A percentile compares a stretch with the other conserved stretches of the same genome.
Evolutionary conservation across 768 basidiomycete genomes (phyloP).

Genomic region (Boletus edulis): DNA sequence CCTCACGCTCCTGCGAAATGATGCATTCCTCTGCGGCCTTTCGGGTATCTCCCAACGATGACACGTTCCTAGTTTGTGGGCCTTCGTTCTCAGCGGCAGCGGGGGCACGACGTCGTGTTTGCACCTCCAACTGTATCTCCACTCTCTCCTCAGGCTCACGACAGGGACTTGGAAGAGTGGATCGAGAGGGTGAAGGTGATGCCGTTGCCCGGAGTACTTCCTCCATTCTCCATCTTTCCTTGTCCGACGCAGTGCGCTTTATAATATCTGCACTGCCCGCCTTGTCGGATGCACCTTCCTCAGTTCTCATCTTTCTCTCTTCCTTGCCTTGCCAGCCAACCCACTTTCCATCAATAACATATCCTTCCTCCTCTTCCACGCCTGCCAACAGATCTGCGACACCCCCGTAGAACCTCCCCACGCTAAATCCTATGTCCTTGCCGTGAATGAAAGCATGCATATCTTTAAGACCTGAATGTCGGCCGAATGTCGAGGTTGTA

Average conservation of each 20-base stretch:
- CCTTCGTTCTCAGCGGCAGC: background rate
- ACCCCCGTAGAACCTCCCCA: constrained; percentile 87
- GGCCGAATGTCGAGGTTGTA: background rate
- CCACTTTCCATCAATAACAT: constrained; percentile 23
- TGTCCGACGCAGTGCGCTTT: constrained; percentile 18
- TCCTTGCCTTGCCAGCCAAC: constrained; percentile 17
- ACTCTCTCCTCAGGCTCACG: constrained; percentile 4
- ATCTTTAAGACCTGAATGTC: constrained; percentile 52
- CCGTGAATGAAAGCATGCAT: constrained; percentile 89
- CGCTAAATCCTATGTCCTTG: constrained; percentile 86
- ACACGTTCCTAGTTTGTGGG: background rate
- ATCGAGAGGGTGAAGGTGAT: constrained; percentile 1
- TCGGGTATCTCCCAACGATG: background rate
- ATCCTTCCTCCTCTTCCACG: constrained; percentile 62
- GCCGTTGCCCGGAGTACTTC: constrained; percentile 20
- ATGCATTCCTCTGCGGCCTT: background rate
- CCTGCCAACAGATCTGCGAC: constrained; percentile 76
- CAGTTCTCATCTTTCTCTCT: constrained; percentile 12
- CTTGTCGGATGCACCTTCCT: background rate
- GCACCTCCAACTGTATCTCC: background rate
- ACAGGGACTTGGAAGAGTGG: background rate
- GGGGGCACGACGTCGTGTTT: background rate
- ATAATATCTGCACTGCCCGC: background rate
- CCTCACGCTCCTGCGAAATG: background rate
- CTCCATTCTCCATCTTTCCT: constrained; percentile 26